Conservation (phyloP, 768 basidiomycete genomes). For the Russula olivacea region DNA sequence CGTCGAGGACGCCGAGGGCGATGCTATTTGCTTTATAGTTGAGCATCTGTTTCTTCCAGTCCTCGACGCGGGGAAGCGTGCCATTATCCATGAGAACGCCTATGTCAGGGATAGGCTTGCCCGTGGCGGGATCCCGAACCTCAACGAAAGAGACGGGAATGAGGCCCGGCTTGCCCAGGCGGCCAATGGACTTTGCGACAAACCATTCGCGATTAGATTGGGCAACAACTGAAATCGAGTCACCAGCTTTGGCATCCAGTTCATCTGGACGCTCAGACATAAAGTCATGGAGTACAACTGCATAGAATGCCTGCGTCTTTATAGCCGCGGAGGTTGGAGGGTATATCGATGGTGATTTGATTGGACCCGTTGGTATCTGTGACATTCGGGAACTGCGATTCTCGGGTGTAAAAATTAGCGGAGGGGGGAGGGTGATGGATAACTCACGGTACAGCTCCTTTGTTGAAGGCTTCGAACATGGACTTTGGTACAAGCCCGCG, state of each 20-base stretch:
- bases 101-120: constrained; percentile 69
- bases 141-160: constrained; percentile 98
- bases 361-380: constrained; percentile 23
- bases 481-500: constrained; percentile 84
- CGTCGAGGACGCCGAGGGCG: constrained; percentile 85
- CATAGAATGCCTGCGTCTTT: constrained; percentile 74
- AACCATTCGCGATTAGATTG: constrained; percentile 99
- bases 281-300: constrained; percentile 94
- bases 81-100: constrained; percentile 77
- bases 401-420: constrained; percentile 12
- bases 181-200: constrained; percentile 96
- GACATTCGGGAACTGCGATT: constrained; percentile 12
- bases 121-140: constrained; percentile 88
- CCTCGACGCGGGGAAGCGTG: constrained; percentile 92
- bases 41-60: constrained; percentile 95
- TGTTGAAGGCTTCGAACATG: constrained; percentile 88
- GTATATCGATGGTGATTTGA: constrained; percentile 33
- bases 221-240: constrained; percentile 93
- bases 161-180: constrained; percentile 89
- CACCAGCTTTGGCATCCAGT: constrained; percentile 89
- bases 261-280: constrained; percentile 94
- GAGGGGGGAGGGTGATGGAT: constrained; percentile 4
- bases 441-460: constrained; percentile 59
- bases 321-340: constrained; percentile 4
- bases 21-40: constrained; percentile 96